phyloP scores from a whole-genome alignment of 192 early-diverging fungal species.

The Dissophora globulifera region DNA sequence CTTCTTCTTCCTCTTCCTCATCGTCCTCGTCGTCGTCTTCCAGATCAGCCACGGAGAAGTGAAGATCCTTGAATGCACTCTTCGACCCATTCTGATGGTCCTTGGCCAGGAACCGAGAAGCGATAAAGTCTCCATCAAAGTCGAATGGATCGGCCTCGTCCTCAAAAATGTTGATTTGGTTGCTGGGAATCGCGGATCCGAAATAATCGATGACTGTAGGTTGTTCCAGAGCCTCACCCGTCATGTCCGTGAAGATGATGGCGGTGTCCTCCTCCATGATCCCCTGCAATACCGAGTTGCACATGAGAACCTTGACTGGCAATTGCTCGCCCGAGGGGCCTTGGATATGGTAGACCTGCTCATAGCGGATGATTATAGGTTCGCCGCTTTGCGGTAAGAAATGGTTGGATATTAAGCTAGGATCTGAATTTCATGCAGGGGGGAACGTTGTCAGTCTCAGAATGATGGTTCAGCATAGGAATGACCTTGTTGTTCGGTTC shows the following conservation, averaged over 20 bases:
- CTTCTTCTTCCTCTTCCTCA: conserved; percentile 45
- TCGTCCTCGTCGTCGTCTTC: conserved; percentile 50
- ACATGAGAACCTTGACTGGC: conserved; percentile 62
- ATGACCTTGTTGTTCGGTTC: too few species aligned
- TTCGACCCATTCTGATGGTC: conserved; percentile 31
- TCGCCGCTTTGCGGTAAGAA: conserved; percentile 33
- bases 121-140: conserved; percentile 42
- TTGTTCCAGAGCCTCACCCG: conserved; percentile 31
- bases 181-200: conserved; percentile 29
- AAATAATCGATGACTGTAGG: conserved; percentile 21
- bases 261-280: conserved; percentile 62
- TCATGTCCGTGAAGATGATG: conserved; percentile 66
- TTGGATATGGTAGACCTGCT: conserved; percentile 40
- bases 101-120: conserved; percentile 31
- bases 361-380: conserved; percentile 55
- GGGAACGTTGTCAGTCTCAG: too few species aligned
- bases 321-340: conserved; percentile 34
- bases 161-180: conserved; percentile 26
- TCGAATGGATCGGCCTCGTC: conserved; percentile 39
- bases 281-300: conserved; percentile 75
- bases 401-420: conserved; percentile 28
- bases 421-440: too few species aligned
- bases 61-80: conserved; percentile 42
- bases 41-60: conserved; percentile 47
- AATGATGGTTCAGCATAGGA: too few species aligned